Evolutionary conservation across 306 rosid species (phyloP).

Genomic region (Styphnolobium japonicum): DNA sequence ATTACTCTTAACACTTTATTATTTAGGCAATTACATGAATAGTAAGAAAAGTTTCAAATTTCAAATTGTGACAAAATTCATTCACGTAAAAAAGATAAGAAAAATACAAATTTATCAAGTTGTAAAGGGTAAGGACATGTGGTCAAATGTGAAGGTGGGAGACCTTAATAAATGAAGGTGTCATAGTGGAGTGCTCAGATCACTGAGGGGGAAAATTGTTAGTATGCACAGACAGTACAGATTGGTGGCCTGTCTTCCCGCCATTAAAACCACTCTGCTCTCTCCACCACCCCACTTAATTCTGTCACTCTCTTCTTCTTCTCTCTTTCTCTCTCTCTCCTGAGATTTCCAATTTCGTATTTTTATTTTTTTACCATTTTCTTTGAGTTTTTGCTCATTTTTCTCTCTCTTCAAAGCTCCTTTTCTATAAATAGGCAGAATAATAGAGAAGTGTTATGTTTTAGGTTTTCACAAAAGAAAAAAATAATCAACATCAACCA

Average conservation of each 20-base stretch:
- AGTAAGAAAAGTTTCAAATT: background rate
- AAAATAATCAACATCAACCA: background rate
- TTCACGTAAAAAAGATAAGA: background rate
- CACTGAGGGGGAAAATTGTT: slow-evolving; percentile 35
- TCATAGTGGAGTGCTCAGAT: slow-evolving; percentile 52
- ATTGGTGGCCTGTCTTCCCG: slow-evolving; percentile 69
- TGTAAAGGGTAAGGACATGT: background rate
- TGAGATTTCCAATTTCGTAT: background rate
- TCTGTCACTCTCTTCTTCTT: background rate
- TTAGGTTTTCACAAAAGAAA: slow-evolving; percentile 43
- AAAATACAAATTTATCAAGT: background rate
- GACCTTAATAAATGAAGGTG: slow-evolving; percentile 37
- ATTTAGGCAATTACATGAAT: background rate
- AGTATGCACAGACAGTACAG: slow-evolving; percentile 50
- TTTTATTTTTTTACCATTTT: background rate
- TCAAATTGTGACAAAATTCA: background rate
- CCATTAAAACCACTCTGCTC: slow-evolving; percentile 53
- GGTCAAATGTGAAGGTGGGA: slow-evolving; percentile 42
- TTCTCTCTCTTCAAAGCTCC: slow-evolving; percentile 34
- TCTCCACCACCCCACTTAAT: slow-evolving; percentile 34
- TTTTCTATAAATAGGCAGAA: slow-evolving; percentile 45
- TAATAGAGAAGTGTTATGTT: slow-evolving; percentile 1
- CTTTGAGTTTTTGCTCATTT: background rate
- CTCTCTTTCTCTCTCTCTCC: slow-evolving; percentile 2
- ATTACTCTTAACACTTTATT: background rate